Base-by-base conservation (phyloP, 2,329 filamentous ascomycete species). In the Didymella lethalis region DNA sequence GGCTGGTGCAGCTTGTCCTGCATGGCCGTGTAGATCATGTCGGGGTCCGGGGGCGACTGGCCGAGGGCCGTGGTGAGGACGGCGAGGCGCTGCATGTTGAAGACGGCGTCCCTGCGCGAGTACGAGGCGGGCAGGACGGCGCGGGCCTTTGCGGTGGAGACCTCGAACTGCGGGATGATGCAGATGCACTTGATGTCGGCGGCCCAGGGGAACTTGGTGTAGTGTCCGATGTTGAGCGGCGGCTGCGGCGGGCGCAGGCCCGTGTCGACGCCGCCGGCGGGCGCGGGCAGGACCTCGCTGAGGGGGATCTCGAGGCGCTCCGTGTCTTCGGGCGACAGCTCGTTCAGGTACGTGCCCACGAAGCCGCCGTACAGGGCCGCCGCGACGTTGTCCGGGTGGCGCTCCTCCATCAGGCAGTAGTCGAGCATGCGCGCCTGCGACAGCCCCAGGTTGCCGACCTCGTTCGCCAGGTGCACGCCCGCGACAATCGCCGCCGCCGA, bases 1-100 rank as follows among this genome's bases (percentile, higher is more conserved):
- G 93, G 95, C 79, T 99, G 95, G 81, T 99, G 95, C 61, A 99
- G 88, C 80, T 93, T 96, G 82, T 99, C 95, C 80, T 98, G 95
- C 95, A 99, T 99, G 46, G 93, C 94, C 47, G 96, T 88, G 81
- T 96, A 96, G 76, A 99, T 99, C 78, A 96, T 90, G 70, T 96
- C 90, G 23, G 95, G 90, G 74, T 97, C 90, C 1, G 93, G 94
- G 10, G 95, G 94, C 7, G 91, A 94, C 76, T 92, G 89, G 64
- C 93, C 93, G 45, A 99, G 85, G 0, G 93, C 93, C 11, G 93
- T 92, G 31, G 94, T 93, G 12, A 99, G 85, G 48, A 99, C 85
- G 2, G 94, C 93, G 76, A 97, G 92, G 65, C 95, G 87, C 80
- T 98, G 95, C 70, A 98, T 84, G 80, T 99, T 99, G 84, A 97